These are phyloP conservation scores for Neofusicoccum kwambonambiense DNA, from an alignment of 2,329 filamentous ascomycete genomes.

Conservation along the genomic window DNA sequence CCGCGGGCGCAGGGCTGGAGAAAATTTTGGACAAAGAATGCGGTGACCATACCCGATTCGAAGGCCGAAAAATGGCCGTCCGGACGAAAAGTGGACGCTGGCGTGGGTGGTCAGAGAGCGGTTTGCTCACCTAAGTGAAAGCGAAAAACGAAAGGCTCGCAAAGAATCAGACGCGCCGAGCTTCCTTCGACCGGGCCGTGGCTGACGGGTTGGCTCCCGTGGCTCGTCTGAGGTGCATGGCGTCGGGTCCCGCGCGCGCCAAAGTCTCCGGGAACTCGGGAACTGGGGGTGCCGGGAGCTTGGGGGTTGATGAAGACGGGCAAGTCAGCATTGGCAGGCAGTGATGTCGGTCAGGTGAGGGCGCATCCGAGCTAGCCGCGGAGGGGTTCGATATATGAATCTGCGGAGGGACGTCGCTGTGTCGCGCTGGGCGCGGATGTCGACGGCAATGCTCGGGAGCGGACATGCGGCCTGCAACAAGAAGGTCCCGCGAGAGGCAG, in stretches of 20 bases:
- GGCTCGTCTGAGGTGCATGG: background rate
- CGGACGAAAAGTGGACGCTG: background rate
- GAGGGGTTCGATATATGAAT: background rate
- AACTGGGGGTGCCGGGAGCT: background rate
- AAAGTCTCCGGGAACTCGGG: background rate
- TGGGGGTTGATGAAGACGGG: background rate
- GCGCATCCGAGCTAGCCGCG: background rate
- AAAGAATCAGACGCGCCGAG: too few relatives aligned
- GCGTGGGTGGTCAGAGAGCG: too few relatives aligned
- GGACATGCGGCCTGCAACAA: background rate
- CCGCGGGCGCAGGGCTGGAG: background rate
- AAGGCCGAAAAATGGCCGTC: background rate
- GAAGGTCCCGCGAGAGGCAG: background rate
- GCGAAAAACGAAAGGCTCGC: background rate
- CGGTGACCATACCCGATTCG: background rate
- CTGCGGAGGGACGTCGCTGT: background rate
- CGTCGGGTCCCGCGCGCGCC: background rate
- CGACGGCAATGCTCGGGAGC: background rate
- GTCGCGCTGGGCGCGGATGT: background rate
- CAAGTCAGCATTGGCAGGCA: background rate
- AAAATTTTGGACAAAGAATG: background rate
- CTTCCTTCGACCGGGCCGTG: too few relatives aligned
- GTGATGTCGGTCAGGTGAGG: background rate
- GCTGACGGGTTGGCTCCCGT: background rate
- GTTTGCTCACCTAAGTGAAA: background rate